Percentiles rank a stretch among this genome's conserved stretches.
phyloP scores from a whole-genome alignment of 2,329 filamentous ascomycete species.

The Trichoderma asperellum region DNA sequence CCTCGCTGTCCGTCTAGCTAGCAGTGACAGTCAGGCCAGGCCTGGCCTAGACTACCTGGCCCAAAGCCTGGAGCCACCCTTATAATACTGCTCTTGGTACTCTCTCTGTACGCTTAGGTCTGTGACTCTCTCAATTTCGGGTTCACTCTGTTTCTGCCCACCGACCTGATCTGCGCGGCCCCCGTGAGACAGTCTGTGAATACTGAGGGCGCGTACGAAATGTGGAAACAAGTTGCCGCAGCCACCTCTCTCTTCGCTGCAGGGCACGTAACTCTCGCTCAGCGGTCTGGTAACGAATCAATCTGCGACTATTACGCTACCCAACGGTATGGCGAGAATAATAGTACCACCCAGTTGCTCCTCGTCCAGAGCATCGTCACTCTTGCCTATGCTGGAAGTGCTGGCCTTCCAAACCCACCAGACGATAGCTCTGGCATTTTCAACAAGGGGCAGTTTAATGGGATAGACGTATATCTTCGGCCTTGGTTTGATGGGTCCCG shows the following conservation, averaged over 20 bases:
- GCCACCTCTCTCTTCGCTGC: constrained; percentile 9
- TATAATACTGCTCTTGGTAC: neutral
- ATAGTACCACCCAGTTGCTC: constrained; percentile 35
- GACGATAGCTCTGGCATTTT: constrained; percentile 38
- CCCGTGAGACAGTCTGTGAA: neutral
- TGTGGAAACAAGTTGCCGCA: constrained; percentile 18
- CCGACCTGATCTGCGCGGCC: neutral
- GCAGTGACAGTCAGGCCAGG: neutral
- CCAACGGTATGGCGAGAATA: constrained; percentile 34
- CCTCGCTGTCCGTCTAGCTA: neutral
- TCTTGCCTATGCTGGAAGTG: constrained; percentile 38
- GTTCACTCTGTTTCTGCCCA: neutral
- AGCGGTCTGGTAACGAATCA: constrained; percentile 27
- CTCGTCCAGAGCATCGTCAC: constrained; percentile 40
- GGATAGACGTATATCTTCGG: constrained; percentile 34
- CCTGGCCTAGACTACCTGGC: neutral
- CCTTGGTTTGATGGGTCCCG: constrained; percentile 41
- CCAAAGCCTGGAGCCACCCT: neutral
- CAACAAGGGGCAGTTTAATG: constrained; percentile 35
- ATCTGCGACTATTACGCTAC: constrained; percentile 42
- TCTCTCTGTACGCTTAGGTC: neutral
- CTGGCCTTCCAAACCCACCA: constrained; percentile 29
- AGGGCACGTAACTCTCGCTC: constrained; percentile 4
- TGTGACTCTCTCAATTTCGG: neutral
- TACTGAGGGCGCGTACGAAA: constrained; percentile 1